Conservation (phyloP, 345 rosid genomes). For the Reutealis trisperma region DNA sequence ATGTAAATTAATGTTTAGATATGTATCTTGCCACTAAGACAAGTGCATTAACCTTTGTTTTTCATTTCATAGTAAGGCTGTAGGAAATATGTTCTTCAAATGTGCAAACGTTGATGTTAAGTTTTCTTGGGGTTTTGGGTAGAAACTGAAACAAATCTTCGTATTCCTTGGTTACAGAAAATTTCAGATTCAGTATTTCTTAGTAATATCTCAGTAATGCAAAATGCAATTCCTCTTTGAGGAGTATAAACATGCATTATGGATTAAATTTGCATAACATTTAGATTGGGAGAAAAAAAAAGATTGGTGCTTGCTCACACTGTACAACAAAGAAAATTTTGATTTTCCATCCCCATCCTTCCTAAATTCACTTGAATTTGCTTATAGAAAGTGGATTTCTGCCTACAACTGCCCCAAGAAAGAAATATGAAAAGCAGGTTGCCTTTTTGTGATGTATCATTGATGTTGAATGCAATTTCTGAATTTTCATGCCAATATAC, state of each 20-base stretch:
- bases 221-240: background rate
- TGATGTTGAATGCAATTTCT: background rate
- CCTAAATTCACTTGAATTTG: background rate
- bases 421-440: background rate
- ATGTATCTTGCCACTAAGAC: background rate
- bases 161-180: background rate
- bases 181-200: background rate
- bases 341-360: background rate
- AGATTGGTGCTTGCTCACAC: background rate
- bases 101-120: background rate
- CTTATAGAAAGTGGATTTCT: background rate
- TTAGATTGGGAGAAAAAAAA: background rate
- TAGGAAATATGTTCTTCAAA: background rate
- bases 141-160: background rate
- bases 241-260: background rate
- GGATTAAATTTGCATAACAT: background rate
- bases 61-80: background rate
- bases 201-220: background rate
- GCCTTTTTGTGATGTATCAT: background rate
- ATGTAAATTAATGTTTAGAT: slow-evolving; percentile 6
- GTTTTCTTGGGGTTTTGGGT: background rate
- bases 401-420: background rate
- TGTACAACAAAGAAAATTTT: background rate
- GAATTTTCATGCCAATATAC: background rate
- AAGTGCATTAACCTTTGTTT: background rate